Base-by-base conservation (phyloP, 2,329 filamentous ascomycete genomes). In the Exophiala bonariae region DNA sequence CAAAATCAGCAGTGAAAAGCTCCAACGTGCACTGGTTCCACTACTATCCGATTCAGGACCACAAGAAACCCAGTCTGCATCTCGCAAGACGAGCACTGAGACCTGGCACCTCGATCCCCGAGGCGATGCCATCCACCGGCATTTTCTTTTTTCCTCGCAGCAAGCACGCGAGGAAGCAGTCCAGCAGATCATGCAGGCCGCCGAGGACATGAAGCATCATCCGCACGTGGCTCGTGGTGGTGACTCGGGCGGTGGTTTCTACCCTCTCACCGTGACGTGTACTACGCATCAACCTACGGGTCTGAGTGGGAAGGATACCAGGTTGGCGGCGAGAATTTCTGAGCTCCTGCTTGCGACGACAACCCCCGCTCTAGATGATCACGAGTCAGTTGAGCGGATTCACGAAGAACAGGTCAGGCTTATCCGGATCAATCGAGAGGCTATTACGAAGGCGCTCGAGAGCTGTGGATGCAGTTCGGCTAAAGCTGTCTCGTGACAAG, bases 251-350 rank as follows among this genome's bases (percentile, higher is more conserved):
- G 6, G 6, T 26, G 23, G 23, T 26, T 11, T 26, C 23, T 19
- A 13, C 20, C 47, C 20, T 36, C 41, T 57, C 35, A 58, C 54
- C 11, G 49, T 59, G 14, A 58, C 57, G 10, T 59, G 57, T 41
- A 59, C 57, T n/a, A 58, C 57, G 13, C 57, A 59, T 34, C 45
- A 47, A 41, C 57, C 57, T 36, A 50, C 47, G 20, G 57, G 57
- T 4, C 45, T 59, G 18, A 56, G 57, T 33, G 46, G 48, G 51
- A 49, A 52, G 36, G 57, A 59, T 34, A 47, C 44, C n/a, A 50
- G 46, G 37, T 42, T 59, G 14, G 57, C 57, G 1, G 30, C 19
- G 14, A 50, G 28, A 34, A 49, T 59, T 28, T 41, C 53, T 33
- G 50, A 47, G 30, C 16, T 55, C 6, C 36, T 52, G 23, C 23